Evolutionary conservation across 1,139 yeast genomes (phyloP).

Genomic region (Kodamaea sp.): DNA sequence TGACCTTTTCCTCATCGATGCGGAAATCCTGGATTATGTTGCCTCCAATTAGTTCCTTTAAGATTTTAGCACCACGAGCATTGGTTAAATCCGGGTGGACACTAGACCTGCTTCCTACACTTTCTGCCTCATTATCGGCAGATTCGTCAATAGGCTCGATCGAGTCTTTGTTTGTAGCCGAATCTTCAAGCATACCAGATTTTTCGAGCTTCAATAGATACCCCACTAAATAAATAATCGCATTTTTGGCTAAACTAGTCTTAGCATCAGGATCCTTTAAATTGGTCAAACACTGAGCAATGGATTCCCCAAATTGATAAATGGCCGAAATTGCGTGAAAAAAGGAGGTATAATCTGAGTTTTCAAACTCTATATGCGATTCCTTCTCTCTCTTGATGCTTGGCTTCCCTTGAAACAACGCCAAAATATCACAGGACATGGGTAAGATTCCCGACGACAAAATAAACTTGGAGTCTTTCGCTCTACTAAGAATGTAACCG

Average conservation of each 20-base stretch:
- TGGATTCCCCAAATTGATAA: slow-evolving; percentile 60
- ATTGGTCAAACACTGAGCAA: slow-evolving; percentile 51
- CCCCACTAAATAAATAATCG: slow-evolving; percentile 33
- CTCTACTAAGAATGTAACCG: slow-evolving; percentile 74
- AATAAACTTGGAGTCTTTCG: slow-evolving; percentile 50
- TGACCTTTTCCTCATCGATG: slow-evolving; percentile 48
- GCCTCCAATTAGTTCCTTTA: slow-evolving; percentile 27
- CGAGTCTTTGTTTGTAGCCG: slow-evolving; percentile 1
- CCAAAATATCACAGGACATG: slow-evolving; percentile 61
- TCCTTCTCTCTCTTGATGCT: slow-evolving; percentile 74
- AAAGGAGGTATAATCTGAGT: slow-evolving; percentile 79
- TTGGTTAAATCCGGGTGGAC: slow-evolving; percentile 1
- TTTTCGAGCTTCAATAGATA: slow-evolving; percentile 34
- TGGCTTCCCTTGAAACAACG: slow-evolving; percentile 79
- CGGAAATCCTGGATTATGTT: slow-evolving; percentile 24
- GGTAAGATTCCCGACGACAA: slow-evolving; percentile 40
- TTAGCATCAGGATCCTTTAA: slow-evolving; percentile 23
- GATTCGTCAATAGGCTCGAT: neutral
- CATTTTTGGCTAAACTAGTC: slow-evolving; percentile 24
- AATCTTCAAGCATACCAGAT: slow-evolving; percentile 9
- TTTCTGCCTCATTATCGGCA: neutral
- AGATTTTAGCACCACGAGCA: slow-evolving; percentile 9
- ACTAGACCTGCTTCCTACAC: neutral
- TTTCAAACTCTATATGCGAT: slow-evolving; percentile 88
- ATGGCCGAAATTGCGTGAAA: slow-evolving; percentile 76